Base-by-base conservation (phyloP, 2,329 filamentous ascomycete species). In the Microascus cirrosus region DNA sequence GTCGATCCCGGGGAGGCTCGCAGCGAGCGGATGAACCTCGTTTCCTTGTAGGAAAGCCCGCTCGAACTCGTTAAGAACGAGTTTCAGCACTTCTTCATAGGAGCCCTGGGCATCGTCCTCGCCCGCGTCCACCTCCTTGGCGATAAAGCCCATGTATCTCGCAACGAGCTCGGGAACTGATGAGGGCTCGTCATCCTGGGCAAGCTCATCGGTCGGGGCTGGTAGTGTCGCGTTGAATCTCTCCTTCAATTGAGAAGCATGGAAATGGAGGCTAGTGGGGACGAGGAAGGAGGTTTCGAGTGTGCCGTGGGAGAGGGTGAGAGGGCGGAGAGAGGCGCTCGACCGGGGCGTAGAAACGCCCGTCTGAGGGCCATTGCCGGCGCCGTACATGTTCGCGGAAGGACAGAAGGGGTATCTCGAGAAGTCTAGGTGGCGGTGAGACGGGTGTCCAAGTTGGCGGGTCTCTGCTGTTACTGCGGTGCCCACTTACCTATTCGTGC, bases 161-260 rank as follows among this genome's bases (percentile, higher is more conserved):
- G 90, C 92, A 35, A 99, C 90, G 60, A 99, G 81, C 77, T 99
- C 94, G 52, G 90, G 78, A 53, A 92, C 85, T 25, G 95, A 99
- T 42, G 94, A 97, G n/a, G 94, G 94, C 78, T 99, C 95, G 66
- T 99, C 94, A 78, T 99, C 95, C 70, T 93, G 91, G 61, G 94
- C 95, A 63, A 97, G 84, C 78, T 99, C 94, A 71, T 99, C 94
- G 70, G 95, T 99, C 59, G 94, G 89, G 67, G 86, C 80, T 57
- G 95, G 95, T 65, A 99, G 82, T 63, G 86, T 90, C 54, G 89
- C 81, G 63, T 85, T 82, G 76, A 99, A 99, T 64, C 85, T 83
- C 66, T 96, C 92, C 79, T 93, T 95, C 69, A 97, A 81, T 77
- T 96, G 90, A 61, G 91, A 88, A 66, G 94, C 94, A 73, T 94